Percentiles rank a stretch among this genome's conserved stretches.
phyloP scores from a whole-genome alignment of 2,329 filamentous ascomycete species.

The Xylaria arbuscula region DNA sequence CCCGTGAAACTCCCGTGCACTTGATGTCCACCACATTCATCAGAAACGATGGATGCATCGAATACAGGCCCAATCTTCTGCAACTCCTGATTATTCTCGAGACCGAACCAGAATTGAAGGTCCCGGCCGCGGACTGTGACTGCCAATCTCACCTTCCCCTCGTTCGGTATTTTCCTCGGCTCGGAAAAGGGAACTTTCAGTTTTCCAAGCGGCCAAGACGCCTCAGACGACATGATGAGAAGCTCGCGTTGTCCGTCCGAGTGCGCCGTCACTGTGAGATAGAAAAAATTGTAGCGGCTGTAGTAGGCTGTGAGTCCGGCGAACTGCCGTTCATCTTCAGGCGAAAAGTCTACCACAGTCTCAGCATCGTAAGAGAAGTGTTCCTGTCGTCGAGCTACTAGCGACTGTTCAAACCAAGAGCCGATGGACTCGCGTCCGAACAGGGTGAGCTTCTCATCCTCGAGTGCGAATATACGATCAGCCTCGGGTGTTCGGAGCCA shows the following conservation, averaged over 20 bases:
- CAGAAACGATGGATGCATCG: slow-evolving; percentile 69
- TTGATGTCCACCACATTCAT: slow-evolving; percentile 72
- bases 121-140: slow-evolving; percentile 62
- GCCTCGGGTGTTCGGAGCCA: slow-evolving; percentile 68
- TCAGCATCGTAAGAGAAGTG: slow-evolving; percentile 72
- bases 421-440: slow-evolving; percentile 64
- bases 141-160: slow-evolving; percentile 65
- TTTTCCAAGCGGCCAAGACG: slow-evolving; percentile 64
- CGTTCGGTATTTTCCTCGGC: slow-evolving; percentile 62
- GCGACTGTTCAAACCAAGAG: slow-evolving; percentile 69
- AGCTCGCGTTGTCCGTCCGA: slow-evolving; percentile 67
- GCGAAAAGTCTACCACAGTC: slow-evolving; percentile 64
- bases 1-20: slow-evolving; percentile 73
- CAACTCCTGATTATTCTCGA: slow-evolving; percentile 57
- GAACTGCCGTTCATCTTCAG: slow-evolving; percentile 69
- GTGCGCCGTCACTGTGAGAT: slow-evolving; percentile 68
- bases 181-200: slow-evolving; percentile 57
- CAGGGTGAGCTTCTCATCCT: slow-evolving; percentile 57
- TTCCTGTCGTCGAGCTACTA: slow-evolving; percentile 65
- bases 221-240: slow-evolving; percentile 66
- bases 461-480: slow-evolving; percentile 61
- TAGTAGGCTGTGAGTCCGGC: slow-evolving; percentile 72
- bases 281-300: slow-evolving; percentile 73
- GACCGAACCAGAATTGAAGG: slow-evolving; percentile 68
- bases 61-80: slow-evolving; percentile 65